Conservation (phyloP, 345 rosid species). For the Boechera divaricarpa region DNA sequence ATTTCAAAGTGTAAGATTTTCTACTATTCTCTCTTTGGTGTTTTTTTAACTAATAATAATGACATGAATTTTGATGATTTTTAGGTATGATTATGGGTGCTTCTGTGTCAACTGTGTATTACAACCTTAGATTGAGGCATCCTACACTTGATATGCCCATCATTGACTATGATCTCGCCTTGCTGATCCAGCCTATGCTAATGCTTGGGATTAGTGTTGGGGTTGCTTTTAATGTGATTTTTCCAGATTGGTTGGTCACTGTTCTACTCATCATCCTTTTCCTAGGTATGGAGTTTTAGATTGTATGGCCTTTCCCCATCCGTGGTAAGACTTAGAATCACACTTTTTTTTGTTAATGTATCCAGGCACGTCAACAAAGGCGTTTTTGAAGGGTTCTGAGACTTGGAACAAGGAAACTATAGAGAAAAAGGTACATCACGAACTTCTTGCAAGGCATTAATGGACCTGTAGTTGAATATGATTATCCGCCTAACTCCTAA, state of each 20-base stretch:
- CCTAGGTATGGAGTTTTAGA: slow-evolving; percentile 51
- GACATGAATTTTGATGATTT: not conserved
- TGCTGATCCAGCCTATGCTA: slow-evolving; percentile 86
- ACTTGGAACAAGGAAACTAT: slow-evolving; percentile 87
- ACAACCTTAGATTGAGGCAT: slow-evolving; percentile 73
- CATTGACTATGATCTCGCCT: slow-evolving; percentile 83
- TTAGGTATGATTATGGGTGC: slow-evolving; percentile 95
- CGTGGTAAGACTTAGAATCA: not conserved
- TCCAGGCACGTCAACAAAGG: slow-evolving; percentile 83
- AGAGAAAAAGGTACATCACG: slow-evolving; percentile 53
- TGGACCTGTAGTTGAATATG: not conserved
- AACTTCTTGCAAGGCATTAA: not conserved
- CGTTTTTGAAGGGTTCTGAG: slow-evolving; percentile 80
- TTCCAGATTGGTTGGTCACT: slow-evolving; percentile 89
- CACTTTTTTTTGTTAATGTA: not conserved
- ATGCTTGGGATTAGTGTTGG: slow-evolving; percentile 87
- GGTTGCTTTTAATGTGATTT: slow-evolving; percentile 73
- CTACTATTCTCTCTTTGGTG: not conserved
- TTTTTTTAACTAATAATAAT: not conserved
- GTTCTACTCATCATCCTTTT: slow-evolving; percentile 83
- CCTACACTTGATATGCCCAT: slow-evolving; percentile 79
- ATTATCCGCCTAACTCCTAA: not conserved
- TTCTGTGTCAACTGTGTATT: slow-evolving; percentile 78
- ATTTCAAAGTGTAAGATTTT: slow-evolving; percentile 75
- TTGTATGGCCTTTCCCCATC: not conserved